phyloP scores from a whole-genome alignment of 768 basidiomycete genomes.

The Psilocybe tampanensis region DNA sequence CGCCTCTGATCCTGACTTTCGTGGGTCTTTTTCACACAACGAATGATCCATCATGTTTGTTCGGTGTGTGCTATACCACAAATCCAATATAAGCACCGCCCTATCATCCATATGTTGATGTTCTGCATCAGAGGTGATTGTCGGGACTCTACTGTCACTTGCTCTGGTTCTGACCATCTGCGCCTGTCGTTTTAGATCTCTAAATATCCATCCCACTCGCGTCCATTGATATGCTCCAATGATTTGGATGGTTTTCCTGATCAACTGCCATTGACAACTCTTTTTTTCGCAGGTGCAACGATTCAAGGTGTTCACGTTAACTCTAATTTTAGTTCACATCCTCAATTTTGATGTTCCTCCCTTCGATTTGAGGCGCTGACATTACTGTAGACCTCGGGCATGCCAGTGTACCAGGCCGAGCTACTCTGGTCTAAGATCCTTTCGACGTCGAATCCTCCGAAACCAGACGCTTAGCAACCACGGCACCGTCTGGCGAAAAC shows the following conservation, averaged over 20 bases:
- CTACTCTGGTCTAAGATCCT: conserved; percentile 9
- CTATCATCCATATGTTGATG: background rate
- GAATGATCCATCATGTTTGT: background rate
- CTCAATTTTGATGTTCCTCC: background rate
- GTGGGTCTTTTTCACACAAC: background rate
- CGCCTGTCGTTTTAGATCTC: background rate
- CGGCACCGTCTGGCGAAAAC: background rate
- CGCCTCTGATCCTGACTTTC: background rate
- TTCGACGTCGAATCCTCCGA: conserved; percentile 1
- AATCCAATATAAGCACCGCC: background rate
- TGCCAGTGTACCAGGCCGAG: background rate
- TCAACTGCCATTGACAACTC: background rate
- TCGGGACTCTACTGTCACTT: background rate
- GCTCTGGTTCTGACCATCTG: background rate
- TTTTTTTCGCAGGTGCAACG: background rate
- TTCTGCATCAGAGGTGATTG: background rate
- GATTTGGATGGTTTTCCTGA: background rate
- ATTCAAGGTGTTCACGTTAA: background rate
- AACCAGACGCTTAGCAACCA: background rate
- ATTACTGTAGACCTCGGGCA: background rate
- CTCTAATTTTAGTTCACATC: background rate
- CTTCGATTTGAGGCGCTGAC: background rate
- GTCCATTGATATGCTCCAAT: background rate
- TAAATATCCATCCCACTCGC: background rate
- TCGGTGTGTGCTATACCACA: background rate